phyloP scores from a whole-genome alignment of 495 filamentous ascomycete genomes.

The Penicillium salamii region DNA sequence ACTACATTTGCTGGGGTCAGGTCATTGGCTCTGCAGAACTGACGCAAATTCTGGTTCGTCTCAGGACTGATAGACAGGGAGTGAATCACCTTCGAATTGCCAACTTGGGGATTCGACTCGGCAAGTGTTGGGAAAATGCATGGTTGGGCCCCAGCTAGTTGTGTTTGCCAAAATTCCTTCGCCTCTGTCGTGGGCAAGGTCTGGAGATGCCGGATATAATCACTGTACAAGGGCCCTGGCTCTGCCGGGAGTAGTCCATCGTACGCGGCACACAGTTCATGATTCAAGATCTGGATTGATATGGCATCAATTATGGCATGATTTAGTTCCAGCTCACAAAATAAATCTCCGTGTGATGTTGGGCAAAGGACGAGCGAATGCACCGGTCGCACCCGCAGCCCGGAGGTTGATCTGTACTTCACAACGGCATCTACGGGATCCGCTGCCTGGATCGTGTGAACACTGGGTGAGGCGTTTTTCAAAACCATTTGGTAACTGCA shows the following conservation, averaged over 20 bases:
- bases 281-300: neutral
- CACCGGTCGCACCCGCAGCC: too few relatives aligned
- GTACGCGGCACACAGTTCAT: neutral
- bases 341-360: neutral
- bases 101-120: constrained; percentile 4
- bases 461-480: too few relatives aligned
- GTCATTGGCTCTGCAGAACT: constrained; percentile 1
- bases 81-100: neutral
- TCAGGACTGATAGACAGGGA: constrained; percentile 11
- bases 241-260: neutral
- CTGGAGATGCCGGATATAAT: neutral
- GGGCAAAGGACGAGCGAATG: too few relatives aligned
- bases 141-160: constrained; percentile 38
- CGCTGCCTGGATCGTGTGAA: too few relatives aligned
- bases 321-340: neutral
- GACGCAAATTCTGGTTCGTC: neutral
- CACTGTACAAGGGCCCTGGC: neutral
- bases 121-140: constrained; percentile 37
- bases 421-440: too few relatives aligned
- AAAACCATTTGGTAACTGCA: neutral
- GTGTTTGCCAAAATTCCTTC: constrained; percentile 39
- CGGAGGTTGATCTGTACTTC: too few relatives aligned
- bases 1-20: constrained; percentile 13
- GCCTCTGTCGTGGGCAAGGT: constrained; percentile 14
- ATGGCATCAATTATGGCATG: neutral